phyloP scores from a whole-genome alignment of 176 grass and related monocot species.

The bread wheat (Triticum aestivum) region DNA sequence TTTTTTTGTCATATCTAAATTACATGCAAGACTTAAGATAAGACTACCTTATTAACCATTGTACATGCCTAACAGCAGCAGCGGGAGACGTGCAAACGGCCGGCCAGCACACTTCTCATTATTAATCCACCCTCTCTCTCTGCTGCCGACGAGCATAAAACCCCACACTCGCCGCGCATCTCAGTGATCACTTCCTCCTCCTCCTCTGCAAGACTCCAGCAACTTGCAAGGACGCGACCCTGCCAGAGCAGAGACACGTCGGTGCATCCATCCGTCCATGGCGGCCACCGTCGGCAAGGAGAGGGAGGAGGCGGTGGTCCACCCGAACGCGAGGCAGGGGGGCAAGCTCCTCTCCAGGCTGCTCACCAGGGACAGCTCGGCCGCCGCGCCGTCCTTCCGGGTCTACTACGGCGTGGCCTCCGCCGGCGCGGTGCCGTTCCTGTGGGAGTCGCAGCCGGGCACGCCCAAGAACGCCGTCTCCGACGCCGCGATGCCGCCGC shows the following conservation, averaged over 20 bases:
- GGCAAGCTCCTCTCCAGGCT: conserved; percentile 62
- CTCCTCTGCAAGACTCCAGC: not conserved
- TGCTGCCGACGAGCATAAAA: conserved; percentile 20
- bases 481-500: conserved; percentile 28
- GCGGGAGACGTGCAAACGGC: not conserved
- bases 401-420: conserved; percentile 83
- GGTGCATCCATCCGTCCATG: not conserved
- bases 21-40: too few species aligned
- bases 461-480: conserved; percentile 60
- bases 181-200: not conserved
- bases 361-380: conserved; percentile 49
- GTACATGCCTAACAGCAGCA: not conserved
- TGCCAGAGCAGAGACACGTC: not conserved
- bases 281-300: conserved; percentile 4
- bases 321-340: conserved; percentile 43
- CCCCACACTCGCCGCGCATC: not conserved
- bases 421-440: conserved; percentile 68
- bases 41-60: too few species aligned
- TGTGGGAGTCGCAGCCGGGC: conserved; percentile 91
- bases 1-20: too few species aligned
- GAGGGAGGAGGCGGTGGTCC: conserved; percentile 25
- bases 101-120: not conserved
- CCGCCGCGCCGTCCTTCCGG: conserved; percentile 61
- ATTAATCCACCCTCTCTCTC: not conserved
- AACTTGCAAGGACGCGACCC: too few species aligned